A percentile compares a stretch with the other conserved stretches of the same genome.
Conservation (phyloP, 768 basidiomycete genomes). For the Tephrocybe sp. region DNA sequence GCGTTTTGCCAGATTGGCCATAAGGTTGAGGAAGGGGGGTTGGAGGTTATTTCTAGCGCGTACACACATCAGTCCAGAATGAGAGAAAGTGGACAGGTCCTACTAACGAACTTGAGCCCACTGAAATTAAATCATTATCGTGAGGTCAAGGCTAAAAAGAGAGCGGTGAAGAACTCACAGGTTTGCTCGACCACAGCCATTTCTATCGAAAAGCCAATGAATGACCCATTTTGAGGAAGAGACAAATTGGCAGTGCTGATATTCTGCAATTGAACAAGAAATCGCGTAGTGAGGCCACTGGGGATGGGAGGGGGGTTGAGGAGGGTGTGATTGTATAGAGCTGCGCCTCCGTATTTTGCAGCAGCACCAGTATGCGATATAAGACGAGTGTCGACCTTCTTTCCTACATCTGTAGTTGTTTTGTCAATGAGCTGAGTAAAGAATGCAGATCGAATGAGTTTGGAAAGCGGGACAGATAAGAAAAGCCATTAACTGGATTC, state of each 20-base stretch:
- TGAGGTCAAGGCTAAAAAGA: too few species aligned
- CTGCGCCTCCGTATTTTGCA: constrained; percentile 43
- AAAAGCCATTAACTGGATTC: too few species aligned
- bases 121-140: too few species aligned
- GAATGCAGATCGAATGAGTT: too few species aligned
- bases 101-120: too few species aligned
- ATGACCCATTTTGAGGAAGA: constrained; percentile 29
- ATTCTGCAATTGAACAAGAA: constrained; percentile 38
- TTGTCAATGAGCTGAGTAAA: too few species aligned
- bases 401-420: too few species aligned
- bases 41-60: constrained; percentile 38
- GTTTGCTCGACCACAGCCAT: constrained; percentile 59
- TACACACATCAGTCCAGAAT: not conserved
- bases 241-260: constrained; percentile 8
- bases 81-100: not conserved
- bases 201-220: constrained; percentile 61
- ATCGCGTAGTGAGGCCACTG: constrained; percentile 37
- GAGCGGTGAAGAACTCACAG: too few species aligned
- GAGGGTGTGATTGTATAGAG: constrained; percentile 51
- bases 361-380: constrained; percentile 33
- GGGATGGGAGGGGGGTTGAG: constrained; percentile 54
- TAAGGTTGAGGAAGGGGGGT: constrained; percentile 72
- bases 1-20: constrained; percentile 67
- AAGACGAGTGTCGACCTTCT: too few species aligned
- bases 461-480: too few species aligned